Conservation (phyloP, 768 basidiomycete species). For the Podaxis rugospora region DNA sequence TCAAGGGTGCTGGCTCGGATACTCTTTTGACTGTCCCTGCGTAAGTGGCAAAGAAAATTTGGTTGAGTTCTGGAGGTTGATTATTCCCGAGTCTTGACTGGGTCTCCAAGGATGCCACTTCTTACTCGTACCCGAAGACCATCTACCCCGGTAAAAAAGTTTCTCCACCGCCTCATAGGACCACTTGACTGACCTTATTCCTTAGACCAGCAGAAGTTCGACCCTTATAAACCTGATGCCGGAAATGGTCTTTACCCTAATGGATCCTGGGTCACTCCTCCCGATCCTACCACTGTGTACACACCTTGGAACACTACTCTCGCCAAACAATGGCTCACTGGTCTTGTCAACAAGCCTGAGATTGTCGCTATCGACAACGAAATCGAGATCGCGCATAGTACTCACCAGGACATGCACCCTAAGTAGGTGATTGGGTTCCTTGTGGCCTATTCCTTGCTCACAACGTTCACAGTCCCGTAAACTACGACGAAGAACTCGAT, state of each 20-base stretch:
- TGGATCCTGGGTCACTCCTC: slow-evolving; percentile 37
- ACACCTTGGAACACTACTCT: slow-evolving; percentile 43
- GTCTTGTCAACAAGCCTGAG: slow-evolving; percentile 42
- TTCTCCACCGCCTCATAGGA: background rate
- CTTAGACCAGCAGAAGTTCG: slow-evolving; percentile 37
- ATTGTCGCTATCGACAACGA: slow-evolving; percentile 52
- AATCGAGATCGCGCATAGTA: slow-evolving; percentile 49
- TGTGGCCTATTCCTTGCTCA: background rate
- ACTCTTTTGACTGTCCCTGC: slow-evolving; percentile 45
- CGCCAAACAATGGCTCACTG: slow-evolving; percentile 40
- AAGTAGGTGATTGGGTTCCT: slow-evolving; percentile 21
- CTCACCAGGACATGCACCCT: slow-evolving; percentile 58
- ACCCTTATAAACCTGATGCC: slow-evolving; percentile 45
- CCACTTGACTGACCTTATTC: background rate
- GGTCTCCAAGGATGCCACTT: slow-evolving; percentile 50
- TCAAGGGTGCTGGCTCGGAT: slow-evolving; percentile 37
- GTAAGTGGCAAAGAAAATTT: slow-evolving; percentile 25
- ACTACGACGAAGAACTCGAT: slow-evolving; percentile 47
- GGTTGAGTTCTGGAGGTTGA: background rate
- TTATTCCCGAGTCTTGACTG: slow-evolving; percentile 40
- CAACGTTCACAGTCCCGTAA: slow-evolving; percentile 30
- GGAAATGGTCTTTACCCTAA: slow-evolving; percentile 47
- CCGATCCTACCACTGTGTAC: slow-evolving; percentile 37
- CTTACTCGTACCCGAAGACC: slow-evolving; percentile 45
- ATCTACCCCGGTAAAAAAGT: slow-evolving; percentile 37